These are phyloP conservation scores for Amaranthus cruentus DNA, from an alignment of 148 eudicot genomes.

Conservation along the genomic window DNA sequence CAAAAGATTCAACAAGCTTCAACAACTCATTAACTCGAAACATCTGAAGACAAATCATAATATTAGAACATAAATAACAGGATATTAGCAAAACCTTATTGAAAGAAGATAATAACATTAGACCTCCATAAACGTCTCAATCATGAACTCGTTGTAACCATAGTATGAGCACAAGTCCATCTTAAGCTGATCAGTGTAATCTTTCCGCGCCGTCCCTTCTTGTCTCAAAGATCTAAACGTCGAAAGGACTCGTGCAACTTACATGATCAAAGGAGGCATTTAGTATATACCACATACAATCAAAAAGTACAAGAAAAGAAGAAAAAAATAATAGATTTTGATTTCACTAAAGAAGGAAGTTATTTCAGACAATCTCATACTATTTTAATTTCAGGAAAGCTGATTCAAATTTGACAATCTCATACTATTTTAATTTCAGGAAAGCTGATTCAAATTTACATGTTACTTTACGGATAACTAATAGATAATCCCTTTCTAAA, in stretches of 20 bases:
- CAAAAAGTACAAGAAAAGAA: neutral
- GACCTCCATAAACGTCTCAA: conserved; percentile 76
- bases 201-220: conserved; percentile 61
- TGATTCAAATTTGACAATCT: neutral
- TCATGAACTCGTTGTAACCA: conserved; percentile 87
- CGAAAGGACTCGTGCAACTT: conserved; percentile 75
- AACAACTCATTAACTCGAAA: conserved; percentile 76
- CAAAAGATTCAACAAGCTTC: conserved; percentile 93
- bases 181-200: conserved; percentile 70
- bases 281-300: neutral
- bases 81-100: neutral
- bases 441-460: neutral
- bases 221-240: conserved; percentile 64
- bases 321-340: neutral
- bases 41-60: conserved; percentile 43
- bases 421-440: neutral
- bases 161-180: conserved; percentile 70
- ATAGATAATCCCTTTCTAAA: neutral
- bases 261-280: conserved; percentile 1
- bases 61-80: neutral
- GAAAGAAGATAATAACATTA: neutral
- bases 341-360: neutral
- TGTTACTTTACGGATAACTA: neutral
- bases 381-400: neutral
- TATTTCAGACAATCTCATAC: neutral